Conservation (phyloP, 805 yeast genomes). For the Metschnikowia bowlesiae region DNA sequence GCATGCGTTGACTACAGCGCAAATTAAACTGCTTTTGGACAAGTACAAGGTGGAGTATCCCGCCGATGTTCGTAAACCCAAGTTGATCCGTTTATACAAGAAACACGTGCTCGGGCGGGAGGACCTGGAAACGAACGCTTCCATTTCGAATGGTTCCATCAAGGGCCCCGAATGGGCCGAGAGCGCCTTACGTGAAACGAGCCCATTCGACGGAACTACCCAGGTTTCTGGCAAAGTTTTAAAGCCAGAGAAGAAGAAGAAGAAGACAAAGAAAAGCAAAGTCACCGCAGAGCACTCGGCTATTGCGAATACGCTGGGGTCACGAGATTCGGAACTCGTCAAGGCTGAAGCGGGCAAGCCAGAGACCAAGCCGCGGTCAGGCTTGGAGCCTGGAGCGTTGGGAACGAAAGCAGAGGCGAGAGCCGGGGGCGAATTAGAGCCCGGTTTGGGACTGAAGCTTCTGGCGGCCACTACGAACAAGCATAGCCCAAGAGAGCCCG, state of each 20-base stretch:
- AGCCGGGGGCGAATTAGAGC: too few relatives aligned
- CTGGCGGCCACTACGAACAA: not conserved
- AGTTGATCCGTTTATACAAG: conserved; percentile 29
- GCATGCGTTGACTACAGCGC: conserved; percentile 57
- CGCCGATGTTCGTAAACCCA: conserved; percentile 63
- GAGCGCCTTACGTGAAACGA: not conserved
- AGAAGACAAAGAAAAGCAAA: not conserved
- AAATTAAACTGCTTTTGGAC: conserved; percentile 61
- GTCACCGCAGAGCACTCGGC: too few relatives aligned
- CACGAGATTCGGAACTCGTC: not conserved
- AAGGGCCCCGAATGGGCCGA: too few relatives aligned
- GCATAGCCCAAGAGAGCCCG: not conserved
- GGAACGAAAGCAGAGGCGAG: too few relatives aligned
- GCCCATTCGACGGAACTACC: not conserved
- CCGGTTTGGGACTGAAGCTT: not conserved
- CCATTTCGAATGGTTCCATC: too few relatives aligned
- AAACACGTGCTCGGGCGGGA: not conserved
- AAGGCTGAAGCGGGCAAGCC: not conserved
- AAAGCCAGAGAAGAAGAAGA: conserved; percentile 2
- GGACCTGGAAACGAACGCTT: not conserved
- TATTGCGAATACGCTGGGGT: too few relatives aligned
- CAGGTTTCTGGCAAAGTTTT: not conserved
- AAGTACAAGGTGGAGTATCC: conserved; percentile 61
- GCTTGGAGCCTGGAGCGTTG: too few relatives aligned
- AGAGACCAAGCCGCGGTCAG: too few relatives aligned